phyloP scores from a whole-genome alignment of 495 filamentous ascomycete species.

The Astrothelium macrocarpum region DNA sequence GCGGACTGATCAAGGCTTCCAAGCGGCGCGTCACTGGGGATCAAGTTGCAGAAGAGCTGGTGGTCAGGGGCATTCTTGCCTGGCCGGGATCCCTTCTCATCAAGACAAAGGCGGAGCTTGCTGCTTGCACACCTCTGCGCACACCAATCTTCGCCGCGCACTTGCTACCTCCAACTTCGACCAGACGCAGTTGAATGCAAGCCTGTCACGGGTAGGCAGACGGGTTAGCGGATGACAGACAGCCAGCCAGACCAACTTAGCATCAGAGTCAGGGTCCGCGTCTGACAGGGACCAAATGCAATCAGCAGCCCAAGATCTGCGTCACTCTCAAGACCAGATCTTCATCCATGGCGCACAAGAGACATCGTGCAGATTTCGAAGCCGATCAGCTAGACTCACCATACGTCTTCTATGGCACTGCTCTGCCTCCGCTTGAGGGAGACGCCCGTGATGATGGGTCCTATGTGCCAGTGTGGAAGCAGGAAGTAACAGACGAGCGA shows the following conservation, averaged over 20 bases:
- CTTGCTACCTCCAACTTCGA: background rate
- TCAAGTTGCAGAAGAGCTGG: background rate
- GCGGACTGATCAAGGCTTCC: background rate
- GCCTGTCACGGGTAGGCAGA: background rate
- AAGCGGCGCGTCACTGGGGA: background rate
- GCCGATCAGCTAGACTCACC: slow-evolving; percentile 68
- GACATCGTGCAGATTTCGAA: slow-evolving; percentile 68
- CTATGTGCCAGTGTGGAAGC: slow-evolving; percentile 91
- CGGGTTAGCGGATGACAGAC: slow-evolving; percentile 2
- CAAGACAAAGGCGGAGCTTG: background rate
- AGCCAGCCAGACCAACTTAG: too few relatives aligned
- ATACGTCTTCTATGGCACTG: slow-evolving; percentile 75
- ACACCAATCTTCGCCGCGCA: background rate
- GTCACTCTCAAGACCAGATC: background rate
- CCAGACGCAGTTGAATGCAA: background rate
- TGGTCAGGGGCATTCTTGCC: background rate
- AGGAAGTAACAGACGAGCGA: slow-evolving; percentile 89
- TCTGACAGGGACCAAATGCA: background rate
- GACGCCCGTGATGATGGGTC: slow-evolving; percentile 83
- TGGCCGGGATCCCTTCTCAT: background rate
- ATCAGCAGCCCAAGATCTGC: too few relatives aligned
- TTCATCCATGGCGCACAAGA: slow-evolving; percentile 55
- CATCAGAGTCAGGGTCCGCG: background rate
- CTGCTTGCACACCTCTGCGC: background rate
- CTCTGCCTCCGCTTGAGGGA: slow-evolving; percentile 70